phyloP scores from a whole-genome alignment of 2,329 filamentous ascomycete species.

The Pezicula neosporulosa region DNA sequence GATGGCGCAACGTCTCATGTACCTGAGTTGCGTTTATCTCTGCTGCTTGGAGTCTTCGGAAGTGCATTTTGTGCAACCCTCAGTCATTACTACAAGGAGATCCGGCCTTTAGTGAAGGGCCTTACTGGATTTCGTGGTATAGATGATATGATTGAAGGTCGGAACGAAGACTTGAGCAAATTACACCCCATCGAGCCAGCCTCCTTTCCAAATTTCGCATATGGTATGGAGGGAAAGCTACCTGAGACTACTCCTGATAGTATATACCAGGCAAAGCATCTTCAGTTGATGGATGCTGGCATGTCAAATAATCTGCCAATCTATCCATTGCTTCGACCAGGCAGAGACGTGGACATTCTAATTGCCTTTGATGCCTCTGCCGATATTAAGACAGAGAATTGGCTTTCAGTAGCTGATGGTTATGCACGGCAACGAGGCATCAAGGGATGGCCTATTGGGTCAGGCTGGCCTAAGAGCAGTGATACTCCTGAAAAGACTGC shows the following conservation, averaged over 20 bases:
- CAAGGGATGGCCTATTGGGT: constrained; percentile 90
- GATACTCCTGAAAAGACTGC: constrained; percentile 57
- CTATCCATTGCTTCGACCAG: constrained; percentile 86
- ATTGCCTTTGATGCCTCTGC: constrained; percentile 90
- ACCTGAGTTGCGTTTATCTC: constrained; percentile 79
- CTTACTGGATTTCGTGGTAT: constrained; percentile 73
- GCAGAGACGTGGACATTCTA: constrained; percentile 83
- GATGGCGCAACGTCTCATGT: constrained; percentile 67
- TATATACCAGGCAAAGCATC: constrained; percentile 66
- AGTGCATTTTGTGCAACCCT: constrained; percentile 95
- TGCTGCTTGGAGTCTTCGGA: constrained; percentile 92
- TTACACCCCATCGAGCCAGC: constrained; percentile 94
- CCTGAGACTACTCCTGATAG: constrained; percentile 75
- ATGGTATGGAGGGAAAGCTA: constrained; percentile 74
- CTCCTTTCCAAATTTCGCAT: constrained; percentile 82
- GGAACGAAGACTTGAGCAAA: constrained; percentile 81
- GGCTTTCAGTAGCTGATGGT: constrained; percentile 90
- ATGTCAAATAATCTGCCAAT: constrained; percentile 99
- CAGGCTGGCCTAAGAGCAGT: constrained; percentile 78
- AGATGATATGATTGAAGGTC: constrained; percentile 78
- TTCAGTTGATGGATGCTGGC: constrained; percentile 91
- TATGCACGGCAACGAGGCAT: constrained; percentile 88
- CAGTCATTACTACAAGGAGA: constrained; percentile 92
- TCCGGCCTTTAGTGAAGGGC: constrained; percentile 75
- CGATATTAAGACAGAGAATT: constrained; percentile 91